phyloP scores from a whole-genome alignment of 768 basidiomycete genomes.

The Agaricus blazei region DNA sequence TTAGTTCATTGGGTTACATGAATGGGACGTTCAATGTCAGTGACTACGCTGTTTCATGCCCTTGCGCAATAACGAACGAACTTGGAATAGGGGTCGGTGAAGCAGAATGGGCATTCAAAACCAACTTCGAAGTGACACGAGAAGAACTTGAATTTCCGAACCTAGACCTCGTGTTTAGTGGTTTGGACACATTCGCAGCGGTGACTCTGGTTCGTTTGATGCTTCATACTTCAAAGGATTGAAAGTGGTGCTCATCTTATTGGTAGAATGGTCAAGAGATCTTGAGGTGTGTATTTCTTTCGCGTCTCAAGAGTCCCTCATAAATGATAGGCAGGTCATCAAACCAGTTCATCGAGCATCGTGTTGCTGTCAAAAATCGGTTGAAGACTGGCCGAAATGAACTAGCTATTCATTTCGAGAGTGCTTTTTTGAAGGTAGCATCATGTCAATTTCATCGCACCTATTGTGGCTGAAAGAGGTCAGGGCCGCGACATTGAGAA shows the following conservation, averaged over 20 bases:
- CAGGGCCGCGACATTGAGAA: slow-evolving; percentile 71
- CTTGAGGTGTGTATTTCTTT: slow-evolving; percentile 41
- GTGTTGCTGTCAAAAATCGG: slow-evolving; percentile 50
- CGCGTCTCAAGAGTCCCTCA: neutral
- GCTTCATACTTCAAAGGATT: neutral
- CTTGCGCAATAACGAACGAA: neutral
- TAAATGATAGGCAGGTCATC: slow-evolving; percentile 43
- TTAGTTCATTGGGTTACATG: slow-evolving; percentile 72
- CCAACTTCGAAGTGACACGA: slow-evolving; percentile 48
- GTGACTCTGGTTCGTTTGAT: slow-evolving; percentile 52
- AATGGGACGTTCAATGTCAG: slow-evolving; percentile 90
- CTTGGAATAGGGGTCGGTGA: slow-evolving; percentile 79
- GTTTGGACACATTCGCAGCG: slow-evolving; percentile 85
- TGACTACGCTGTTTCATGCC: neutral
- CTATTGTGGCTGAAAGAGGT: neutral
- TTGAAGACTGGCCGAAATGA: slow-evolving; percentile 59
- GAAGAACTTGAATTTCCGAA: slow-evolving; percentile 41
- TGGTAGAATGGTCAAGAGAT: slow-evolving; percentile 69
- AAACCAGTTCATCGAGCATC: slow-evolving; percentile 82
- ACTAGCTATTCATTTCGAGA: slow-evolving; percentile 65
- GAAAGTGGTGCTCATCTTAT: neutral
- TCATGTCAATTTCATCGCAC: neutral
- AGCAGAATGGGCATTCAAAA: slow-evolving; percentile 78
- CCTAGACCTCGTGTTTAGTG: slow-evolving; percentile 82
- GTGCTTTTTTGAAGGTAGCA: slow-evolving; percentile 63